phyloP scores from a whole-genome alignment of 129 eudicot genomes.

The sunflower (Helianthus annuus) region DNA sequence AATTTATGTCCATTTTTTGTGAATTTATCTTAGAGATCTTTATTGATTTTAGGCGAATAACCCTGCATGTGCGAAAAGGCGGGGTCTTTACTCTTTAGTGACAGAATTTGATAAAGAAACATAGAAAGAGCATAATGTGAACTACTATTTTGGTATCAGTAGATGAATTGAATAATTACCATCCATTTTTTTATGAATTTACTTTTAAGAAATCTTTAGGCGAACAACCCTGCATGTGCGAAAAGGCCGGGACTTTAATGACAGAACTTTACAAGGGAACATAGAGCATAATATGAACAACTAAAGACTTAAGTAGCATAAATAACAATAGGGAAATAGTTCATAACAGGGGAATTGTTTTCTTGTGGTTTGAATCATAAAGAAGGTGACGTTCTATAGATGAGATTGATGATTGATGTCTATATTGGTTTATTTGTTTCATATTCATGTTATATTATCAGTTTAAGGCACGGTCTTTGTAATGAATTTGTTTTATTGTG shows the following conservation, averaged over 20 bases:
- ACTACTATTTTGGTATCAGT: too few relatives aligned
- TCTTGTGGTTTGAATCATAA: not conserved
- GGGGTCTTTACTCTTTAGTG: too few relatives aligned
- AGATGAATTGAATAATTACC: too few relatives aligned
- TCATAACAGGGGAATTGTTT: not conserved
- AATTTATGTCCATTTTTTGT: too few relatives aligned
- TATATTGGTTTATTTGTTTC: not conserved
- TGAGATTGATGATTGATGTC: not conserved
- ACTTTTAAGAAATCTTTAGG: not conserved
- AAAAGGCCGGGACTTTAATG: not conserved
- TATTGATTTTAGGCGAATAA: not conserved
- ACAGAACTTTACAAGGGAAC: not conserved
- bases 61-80: not conserved
- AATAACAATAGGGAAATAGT: not conserved
- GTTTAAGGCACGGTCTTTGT: constrained; percentile 1
- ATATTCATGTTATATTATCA: not conserved
- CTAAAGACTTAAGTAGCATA: not conserved
- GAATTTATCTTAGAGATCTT: not conserved
- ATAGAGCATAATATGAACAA: not conserved
- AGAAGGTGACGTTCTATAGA: not conserved
- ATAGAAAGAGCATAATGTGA: too few relatives aligned
- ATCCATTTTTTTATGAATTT: not conserved
- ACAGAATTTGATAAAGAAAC: too few relatives aligned
- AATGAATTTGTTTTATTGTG: constrained; percentile 3
- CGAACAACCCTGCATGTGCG: not conserved